Evolutionary conservation across 345 rosid species (phyloP), one percentile per base, ranked within the genome.

Genomic region (Eutrema heterophyllum): DNA sequence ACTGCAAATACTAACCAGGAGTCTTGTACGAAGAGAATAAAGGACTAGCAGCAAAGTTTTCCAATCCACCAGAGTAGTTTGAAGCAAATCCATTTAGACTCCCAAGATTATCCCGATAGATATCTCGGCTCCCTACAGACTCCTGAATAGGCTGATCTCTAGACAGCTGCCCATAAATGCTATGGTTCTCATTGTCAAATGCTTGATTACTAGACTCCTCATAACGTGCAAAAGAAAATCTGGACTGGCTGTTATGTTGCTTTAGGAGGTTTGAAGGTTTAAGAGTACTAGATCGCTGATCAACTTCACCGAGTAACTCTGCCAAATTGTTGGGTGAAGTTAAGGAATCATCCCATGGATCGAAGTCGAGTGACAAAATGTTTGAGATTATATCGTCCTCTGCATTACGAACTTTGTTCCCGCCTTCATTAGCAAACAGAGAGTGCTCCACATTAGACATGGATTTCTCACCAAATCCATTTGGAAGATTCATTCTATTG

Each of bases 171-270:
- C 86, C 81, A 50, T 67, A 78, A 43, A 52, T 72, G 76, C 67
- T 79, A 74, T 79, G 79, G 24, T 78, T 75, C 62, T 81, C 85
- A 38, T 52, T 54, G 52, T 80, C 85, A 72, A 70, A 62, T 56
- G 80, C 70, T 65, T 78, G 89, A 69, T 76, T 75, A 57, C 72
- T 79, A 12, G 88, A 64, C 53, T 85, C 96, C 40, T 90, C 97
- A 60, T 87, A 91, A 73, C 94, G 86, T 0, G 99, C 99, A 78
- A 92, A 90, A 32, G 99, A 90, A 83, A 95, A 92, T 79, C 92
- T 90, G 55, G 98, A 92, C 81, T 95, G 99, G 67, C 72, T 76
- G 67, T 78, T 87, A 71, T 80, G 86, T 68, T 83, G 92, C 79
- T 88, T 92, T 82, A 86, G 78, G 43, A 84, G 83, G 81, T 79